These are phyloP conservation scores for Ophiostoma himal-ulmi DNA, from an alignment of 2,329 filamentous ascomycete genomes.

Conservation along the genomic window DNA sequence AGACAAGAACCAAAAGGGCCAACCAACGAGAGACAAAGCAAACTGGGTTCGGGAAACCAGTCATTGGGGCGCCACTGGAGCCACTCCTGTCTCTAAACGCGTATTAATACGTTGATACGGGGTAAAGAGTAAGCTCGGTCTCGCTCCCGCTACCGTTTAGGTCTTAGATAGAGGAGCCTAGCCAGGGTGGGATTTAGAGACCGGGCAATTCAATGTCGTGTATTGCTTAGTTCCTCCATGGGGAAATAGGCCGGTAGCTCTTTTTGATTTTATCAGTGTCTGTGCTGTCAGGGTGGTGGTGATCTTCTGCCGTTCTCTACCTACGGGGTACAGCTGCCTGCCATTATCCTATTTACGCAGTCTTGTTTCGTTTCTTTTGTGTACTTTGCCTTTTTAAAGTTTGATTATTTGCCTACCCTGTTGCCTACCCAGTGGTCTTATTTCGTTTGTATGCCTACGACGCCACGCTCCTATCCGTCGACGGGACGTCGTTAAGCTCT, in stretches of 20 bases:
- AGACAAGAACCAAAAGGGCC: background rate
- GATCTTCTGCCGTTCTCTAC: no score
- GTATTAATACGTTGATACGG: no score
- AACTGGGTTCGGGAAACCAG: no score
- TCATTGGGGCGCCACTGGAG: background rate
- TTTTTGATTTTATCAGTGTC: background rate
- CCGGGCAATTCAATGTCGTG: background rate
- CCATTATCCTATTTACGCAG: background rate
- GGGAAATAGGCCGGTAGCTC: no score
- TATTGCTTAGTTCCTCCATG: background rate
- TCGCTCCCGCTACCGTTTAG: slow-evolving; percentile 5
- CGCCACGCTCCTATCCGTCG: background rate
- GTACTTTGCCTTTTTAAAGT: no score
- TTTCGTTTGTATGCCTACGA: background rate
- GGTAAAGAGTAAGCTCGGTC: background rate
- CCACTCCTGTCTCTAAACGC: background rate
- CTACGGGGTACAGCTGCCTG: background rate
- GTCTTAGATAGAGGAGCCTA: no score
- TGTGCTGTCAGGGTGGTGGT: background rate
- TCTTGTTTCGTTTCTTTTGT: background rate
- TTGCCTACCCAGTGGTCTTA: background rate
- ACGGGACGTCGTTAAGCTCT: background rate
- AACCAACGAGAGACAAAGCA: background rate
- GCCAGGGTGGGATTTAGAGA: background rate
- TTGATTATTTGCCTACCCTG: background rate